Percentiles rank a stretch among this genome's conserved stretches.
These are phyloP conservation scores for Suillus lakei DNA, from an alignment of 768 basidiomycete species.

Conservation along the genomic window DNA sequence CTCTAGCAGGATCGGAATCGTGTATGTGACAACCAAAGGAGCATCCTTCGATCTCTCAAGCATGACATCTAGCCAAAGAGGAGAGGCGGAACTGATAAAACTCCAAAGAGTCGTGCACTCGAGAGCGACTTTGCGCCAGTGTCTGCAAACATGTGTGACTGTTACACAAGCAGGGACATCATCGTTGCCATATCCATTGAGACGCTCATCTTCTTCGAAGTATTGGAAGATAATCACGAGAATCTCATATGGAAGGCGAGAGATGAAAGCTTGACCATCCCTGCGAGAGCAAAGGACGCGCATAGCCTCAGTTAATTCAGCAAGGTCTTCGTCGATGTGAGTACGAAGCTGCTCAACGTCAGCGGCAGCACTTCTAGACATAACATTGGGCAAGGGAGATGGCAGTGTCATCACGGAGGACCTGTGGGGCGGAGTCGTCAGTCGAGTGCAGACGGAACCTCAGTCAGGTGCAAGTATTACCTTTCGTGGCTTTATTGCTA, in stretches of 20 bases:
- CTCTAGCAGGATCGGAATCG: not conserved
- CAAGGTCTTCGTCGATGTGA: not conserved
- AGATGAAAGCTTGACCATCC: not conserved
- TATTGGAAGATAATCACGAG: not conserved
- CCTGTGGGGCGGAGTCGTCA: not conserved
- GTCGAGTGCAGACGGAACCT: not conserved
- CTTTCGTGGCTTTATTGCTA: no score
- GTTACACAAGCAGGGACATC: not conserved
- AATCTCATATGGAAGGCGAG: not conserved
- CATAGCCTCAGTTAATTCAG: not conserved
- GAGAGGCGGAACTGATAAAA: not conserved
- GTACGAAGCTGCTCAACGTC: not conserved
- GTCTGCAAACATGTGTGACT: slow-evolving; percentile 1
- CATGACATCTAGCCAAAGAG: slow-evolving; percentile 1
- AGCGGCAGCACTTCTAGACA: not conserved
- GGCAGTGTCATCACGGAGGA: not conserved
- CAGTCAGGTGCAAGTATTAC: not conserved
- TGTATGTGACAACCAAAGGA: not conserved
- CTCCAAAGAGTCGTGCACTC: not conserved
- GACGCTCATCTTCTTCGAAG: not conserved
- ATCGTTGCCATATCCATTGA: not conserved
- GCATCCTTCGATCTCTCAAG: slow-evolving; percentile 1
- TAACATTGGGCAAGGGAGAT: not conserved
- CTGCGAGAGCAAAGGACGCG: not conserved
- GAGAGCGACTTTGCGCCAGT: slow-evolving; percentile 1